A percentile compares a stretch with the other conserved stretches of the same genome.
These are phyloP conservation scores for Botrytis elliptica DNA, from an alignment of 2,329 filamentous ascomycete species.

Conservation along the genomic window DNA sequence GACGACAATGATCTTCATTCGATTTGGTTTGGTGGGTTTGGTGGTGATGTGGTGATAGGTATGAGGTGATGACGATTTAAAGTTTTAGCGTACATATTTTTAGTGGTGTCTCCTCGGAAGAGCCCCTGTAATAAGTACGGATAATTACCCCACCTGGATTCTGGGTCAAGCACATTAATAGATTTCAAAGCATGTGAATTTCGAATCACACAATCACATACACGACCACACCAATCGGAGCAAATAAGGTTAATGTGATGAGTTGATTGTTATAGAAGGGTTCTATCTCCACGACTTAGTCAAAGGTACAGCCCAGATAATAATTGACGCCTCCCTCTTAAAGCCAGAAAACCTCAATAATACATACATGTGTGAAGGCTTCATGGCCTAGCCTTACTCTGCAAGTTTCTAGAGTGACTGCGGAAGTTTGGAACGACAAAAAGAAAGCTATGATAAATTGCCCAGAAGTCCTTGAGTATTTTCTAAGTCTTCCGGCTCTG, in stretches of 20 bases:
- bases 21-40: constrained; percentile 4
- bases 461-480: neutral
- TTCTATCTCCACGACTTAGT: neutral
- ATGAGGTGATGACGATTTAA: constrained; percentile 5
- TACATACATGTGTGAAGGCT: neutral
- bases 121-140: neutral
- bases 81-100: neutral
- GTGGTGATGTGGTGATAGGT: constrained; percentile 14
- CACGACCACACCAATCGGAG: neutral
- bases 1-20: neutral
- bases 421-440: neutral
- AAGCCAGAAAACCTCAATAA: neutral
- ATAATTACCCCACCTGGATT: neutral
- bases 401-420: neutral
- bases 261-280: neutral
- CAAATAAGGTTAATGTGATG: neutral
- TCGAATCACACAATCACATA: neutral
- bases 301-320: neutral
- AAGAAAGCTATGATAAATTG: neutral
- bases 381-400: neutral
- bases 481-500: neutral
- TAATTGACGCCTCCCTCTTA: neutral
- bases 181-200: neutral
- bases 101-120: neutral
- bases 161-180: neutral